These are phyloP conservation scores for Chrysanthemum seticuspe DNA, from an alignment of 129 eudicot genomes.

Conservation along the genomic window DNA sequence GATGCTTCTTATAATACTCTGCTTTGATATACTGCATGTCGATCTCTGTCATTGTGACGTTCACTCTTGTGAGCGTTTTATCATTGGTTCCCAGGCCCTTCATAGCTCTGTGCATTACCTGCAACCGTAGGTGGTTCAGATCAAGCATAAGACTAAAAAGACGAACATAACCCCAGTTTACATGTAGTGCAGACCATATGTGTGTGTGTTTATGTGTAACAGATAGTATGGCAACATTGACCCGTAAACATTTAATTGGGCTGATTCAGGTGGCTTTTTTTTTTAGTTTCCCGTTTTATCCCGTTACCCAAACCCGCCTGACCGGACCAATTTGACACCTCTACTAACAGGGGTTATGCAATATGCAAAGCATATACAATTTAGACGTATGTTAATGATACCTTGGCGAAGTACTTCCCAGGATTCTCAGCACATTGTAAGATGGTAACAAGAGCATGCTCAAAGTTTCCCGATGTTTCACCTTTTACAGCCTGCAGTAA, in stretches of 20 bases:
- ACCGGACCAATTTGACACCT: too few relatives aligned
- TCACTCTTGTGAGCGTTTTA: conserved; percentile 57
- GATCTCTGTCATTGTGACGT: conserved; percentile 76
- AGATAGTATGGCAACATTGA: too few relatives aligned
- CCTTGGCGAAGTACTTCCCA: conserved; percentile 81
- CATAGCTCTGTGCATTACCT: conserved; percentile 83
- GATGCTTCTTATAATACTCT: conserved; percentile 72
- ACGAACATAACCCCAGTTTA: too few relatives aligned
- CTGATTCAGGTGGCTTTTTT: too few relatives aligned
- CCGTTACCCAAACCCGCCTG: too few relatives aligned
- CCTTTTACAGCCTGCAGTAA: conserved; percentile 67
- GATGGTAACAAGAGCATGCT: conserved; percentile 64
- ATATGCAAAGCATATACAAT: too few relatives aligned
- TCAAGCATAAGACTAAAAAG: too few relatives aligned
- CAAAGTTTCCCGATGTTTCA: conserved; percentile 84
- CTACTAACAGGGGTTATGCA: too few relatives aligned
- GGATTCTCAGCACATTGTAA: conserved; percentile 80
- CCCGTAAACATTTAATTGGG: too few relatives aligned
- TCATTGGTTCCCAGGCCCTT: conserved; percentile 90
- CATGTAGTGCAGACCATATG: too few relatives aligned
- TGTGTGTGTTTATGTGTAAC: too few relatives aligned
- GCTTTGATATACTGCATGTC: conserved; percentile 87
- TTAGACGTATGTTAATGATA: conserved; percentile 11
- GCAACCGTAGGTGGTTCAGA: neutral
- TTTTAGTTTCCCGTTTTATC: too few relatives aligned